Conservation (phyloP, 192 early-diverging fungal genomes). For the Chytriomyces confervae region DNA sequence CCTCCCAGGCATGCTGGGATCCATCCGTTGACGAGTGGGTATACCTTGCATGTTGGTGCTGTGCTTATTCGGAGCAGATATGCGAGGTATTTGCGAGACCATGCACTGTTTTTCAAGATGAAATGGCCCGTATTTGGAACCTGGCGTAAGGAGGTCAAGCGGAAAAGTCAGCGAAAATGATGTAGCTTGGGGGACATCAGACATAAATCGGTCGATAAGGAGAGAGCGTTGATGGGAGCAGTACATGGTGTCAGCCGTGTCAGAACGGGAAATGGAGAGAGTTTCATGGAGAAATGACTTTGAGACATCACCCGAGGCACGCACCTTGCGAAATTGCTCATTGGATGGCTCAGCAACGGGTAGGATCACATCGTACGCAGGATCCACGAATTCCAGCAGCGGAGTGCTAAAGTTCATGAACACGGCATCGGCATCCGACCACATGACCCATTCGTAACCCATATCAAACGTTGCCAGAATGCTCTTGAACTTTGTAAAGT, state of each 20-base stretch:
- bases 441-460: slow-evolving; percentile 19
- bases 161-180: no score
- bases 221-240: neutral
- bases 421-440: slow-evolving; percentile 6
- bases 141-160: neutral
- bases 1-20: neutral
- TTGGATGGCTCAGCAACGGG: slow-evolving; percentile 19
- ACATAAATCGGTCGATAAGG: no score
- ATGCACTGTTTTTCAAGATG: slow-evolving; percentile 12
- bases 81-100: slow-evolving; percentile 5
- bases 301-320: neutral
- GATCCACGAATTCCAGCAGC: slow-evolving; percentile 7
- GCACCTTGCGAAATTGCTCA: neutral
- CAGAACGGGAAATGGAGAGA: neutral
- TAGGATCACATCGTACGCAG: slow-evolving; percentile 5
- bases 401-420: slow-evolving; percentile 6
- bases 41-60: neutral
- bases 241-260: neutral
- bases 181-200: no score
- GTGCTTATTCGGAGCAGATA: neutral
- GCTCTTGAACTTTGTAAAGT: slow-evolving; percentile 16
- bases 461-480: slow-evolving; percentile 7
- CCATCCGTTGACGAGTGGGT: slow-evolving; percentile 9
- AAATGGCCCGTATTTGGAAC: slow-evolving; percentile 19
- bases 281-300: neutral